A percentile compares a stretch with the other conserved stretches of the same genome.
These are phyloP conservation scores for Naganishia albida DNA, from an alignment of 1,284 basidiomycete species.

Conservation along the genomic window DNA sequence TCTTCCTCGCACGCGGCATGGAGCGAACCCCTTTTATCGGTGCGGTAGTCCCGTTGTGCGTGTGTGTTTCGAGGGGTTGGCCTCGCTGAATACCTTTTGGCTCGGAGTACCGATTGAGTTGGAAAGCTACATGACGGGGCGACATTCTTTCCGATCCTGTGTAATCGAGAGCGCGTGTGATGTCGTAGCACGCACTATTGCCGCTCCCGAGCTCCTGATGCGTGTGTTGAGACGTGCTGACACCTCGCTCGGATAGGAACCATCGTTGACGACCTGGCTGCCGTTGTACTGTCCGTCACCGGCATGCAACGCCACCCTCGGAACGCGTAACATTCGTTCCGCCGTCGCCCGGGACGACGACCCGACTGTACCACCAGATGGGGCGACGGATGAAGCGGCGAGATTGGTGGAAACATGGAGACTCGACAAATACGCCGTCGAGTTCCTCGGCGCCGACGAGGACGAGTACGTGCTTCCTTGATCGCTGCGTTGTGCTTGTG, in stretches of 20 bases:
- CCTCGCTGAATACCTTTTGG: conserved; percentile 32
- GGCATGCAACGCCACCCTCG: conserved; percentile 2
- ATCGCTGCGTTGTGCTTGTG: neutral
- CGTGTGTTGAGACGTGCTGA: neutral
- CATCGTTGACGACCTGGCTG: conserved; percentile 4
- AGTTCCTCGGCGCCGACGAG: conserved; percentile 7
- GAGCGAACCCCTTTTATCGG: neutral
- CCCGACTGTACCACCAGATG: neutral
- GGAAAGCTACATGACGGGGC: conserved; percentile 30
- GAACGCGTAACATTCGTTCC: conserved; percentile 7
- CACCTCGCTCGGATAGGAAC: conserved; percentile 1
- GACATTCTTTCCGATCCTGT: no score
- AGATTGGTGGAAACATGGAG: conserved; percentile 4
- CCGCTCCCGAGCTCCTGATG: no score
- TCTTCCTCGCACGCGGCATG: neutral
- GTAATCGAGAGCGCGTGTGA: no score
- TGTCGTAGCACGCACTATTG: no score
- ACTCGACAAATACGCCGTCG: conserved; percentile 17
- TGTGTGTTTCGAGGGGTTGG: neutral
- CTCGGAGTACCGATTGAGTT: conserved; percentile 12
- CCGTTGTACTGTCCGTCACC: conserved; percentile 1
- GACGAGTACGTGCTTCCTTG: neutral
- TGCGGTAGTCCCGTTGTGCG: neutral
- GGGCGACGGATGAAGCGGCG: neutral
- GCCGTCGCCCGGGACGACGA: neutral